Percentiles rank a stretch among this genome's conserved stretches.
phyloP scores from a whole-genome alignment of 2,329 filamentous ascomycete genomes.

The Orbilia blumenaviensis region DNA sequence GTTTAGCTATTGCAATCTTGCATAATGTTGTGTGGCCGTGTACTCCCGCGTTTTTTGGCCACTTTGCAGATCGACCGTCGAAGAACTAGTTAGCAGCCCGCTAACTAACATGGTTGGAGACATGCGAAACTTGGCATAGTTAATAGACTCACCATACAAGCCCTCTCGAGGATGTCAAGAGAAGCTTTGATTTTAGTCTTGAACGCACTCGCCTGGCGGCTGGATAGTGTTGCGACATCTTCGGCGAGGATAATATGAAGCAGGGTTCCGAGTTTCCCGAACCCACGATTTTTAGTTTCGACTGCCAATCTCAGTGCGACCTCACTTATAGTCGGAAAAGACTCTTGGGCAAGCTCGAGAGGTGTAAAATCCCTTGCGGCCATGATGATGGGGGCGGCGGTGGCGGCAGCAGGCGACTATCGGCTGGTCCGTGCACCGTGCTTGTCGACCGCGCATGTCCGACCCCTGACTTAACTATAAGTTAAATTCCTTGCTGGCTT shows the following conservation, averaged over 20 bases:
- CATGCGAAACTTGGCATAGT: neutral
- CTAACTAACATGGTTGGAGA: too few relatives aligned
- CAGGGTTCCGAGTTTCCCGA: slow-evolving; percentile 34
- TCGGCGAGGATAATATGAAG: slow-evolving; percentile 9
- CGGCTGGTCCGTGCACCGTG: neutral
- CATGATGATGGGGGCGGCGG: neutral
- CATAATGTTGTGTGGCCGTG: slow-evolving; percentile 17
- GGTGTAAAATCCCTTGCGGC: neutral
- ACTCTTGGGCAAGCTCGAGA: slow-evolving; percentile 38
- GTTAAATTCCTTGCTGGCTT: neutral
- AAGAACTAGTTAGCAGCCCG: too few relatives aligned
- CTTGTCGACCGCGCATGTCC: too few relatives aligned
- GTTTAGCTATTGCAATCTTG: neutral
- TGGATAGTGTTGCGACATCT: slow-evolving; percentile 33
- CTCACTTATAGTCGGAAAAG: slow-evolving; percentile 25
- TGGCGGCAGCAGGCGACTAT: neutral
- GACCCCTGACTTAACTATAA: neutral
- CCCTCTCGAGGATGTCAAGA: slow-evolving; percentile 23
- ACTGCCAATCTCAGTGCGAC: slow-evolving; percentile 15
- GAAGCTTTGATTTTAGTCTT: slow-evolving; percentile 26
- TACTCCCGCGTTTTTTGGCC: slow-evolving; percentile 15
- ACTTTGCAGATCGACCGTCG: too few relatives aligned
- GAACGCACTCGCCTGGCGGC: slow-evolving; percentile 10
- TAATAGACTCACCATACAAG: slow-evolving; percentile 28
- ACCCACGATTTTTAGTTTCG: slow-evolving; percentile 21